A percentile compares a stretch with the other conserved stretches of the same genome.
Evolutionary conservation across 148 eudicot species (phyloP).

Genomic region (Camellia sinensis): DNA sequence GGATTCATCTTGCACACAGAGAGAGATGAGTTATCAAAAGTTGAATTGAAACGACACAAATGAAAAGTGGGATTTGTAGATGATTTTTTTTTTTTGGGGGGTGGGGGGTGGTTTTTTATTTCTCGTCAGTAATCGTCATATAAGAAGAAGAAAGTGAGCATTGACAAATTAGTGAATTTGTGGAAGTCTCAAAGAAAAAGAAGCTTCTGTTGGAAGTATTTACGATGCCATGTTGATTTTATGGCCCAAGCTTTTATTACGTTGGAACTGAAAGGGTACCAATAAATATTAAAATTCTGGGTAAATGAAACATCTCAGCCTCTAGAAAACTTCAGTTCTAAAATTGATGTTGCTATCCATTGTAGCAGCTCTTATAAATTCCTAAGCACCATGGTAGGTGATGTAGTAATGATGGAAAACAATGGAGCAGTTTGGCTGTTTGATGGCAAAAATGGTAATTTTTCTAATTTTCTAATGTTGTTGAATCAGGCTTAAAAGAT

Average conservation of each 20-base stretch:
- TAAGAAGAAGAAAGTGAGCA: not conserved
- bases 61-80: not conserved
- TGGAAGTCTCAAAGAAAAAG: conserved; percentile 3
- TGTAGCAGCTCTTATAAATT: too few species aligned
- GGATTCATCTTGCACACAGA: conserved; percentile 16
- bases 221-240: not conserved
- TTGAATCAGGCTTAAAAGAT: too few species aligned
- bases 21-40: not conserved
- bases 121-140: not conserved
- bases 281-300: not conserved
- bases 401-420: too few species aligned
- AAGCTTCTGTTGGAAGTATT: not conserved
- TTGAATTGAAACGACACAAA: not conserved
- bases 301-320: not conserved
- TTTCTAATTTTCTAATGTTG: too few species aligned
- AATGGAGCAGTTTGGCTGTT: too few species aligned
- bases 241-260: not conserved
- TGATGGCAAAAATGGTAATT: too few species aligned
- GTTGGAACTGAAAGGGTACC: not conserved
- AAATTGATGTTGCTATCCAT: not conserved
- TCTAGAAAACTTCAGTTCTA: not conserved
- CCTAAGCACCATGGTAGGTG: too few species aligned
- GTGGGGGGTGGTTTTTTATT: not conserved
- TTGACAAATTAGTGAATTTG: not conserved
- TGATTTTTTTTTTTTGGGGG: too few species aligned